Evolutionary conservation across 805 yeast genomes (phyloP), one percentile per base, ranked within the genome.

Genomic region (Isabelozyma gotoi): DNA sequence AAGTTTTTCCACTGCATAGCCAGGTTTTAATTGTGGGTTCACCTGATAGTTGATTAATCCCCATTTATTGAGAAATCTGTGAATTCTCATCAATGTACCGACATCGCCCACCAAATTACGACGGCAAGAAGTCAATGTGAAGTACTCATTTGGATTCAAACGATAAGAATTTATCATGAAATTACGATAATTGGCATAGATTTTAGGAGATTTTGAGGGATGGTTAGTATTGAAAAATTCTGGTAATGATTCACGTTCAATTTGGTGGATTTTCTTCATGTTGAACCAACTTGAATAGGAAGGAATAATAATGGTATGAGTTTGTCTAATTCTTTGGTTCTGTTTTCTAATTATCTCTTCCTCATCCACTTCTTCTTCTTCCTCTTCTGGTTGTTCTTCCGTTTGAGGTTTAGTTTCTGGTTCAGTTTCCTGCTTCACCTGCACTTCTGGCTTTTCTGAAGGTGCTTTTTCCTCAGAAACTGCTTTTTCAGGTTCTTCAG

Each of bases 31-130:
- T 49, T 81, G 86, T 1, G 91, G 88, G 59, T 85, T 87, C 2
- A 91, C 95, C 63, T 91, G 97, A 62, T 91, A 91, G 64, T 91
- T 91, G 41, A 91, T 88, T 40, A 91, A 71, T 0, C 97, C 97
- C 97, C 97, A 91, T 61, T 85, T 86, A 53, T 82, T 88, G 45
- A 91, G 68, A 59, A 91, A 90, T 41, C 83, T 76, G 58, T 88
- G 96, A 7, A 91, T 81, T 49, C 96, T 80, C 74, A 90, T 78
- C 47, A 91, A 77, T 0, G 96, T 80, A 2, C 95, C 92, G 5
- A 89, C 96, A 68, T 91, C 97, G 44, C 96, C 96, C 11, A 88
- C 90, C 44, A 91, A 74, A 53, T 88, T 88, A 55, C 97, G 82
- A 60, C 98, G 82, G 43, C 90, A 85, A 0, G 97, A 95, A 0